These are phyloP conservation scores for Aspergillus cristatus DNA, from an alignment of 495 filamentous ascomycete genomes.

Conservation along the genomic window DNA sequence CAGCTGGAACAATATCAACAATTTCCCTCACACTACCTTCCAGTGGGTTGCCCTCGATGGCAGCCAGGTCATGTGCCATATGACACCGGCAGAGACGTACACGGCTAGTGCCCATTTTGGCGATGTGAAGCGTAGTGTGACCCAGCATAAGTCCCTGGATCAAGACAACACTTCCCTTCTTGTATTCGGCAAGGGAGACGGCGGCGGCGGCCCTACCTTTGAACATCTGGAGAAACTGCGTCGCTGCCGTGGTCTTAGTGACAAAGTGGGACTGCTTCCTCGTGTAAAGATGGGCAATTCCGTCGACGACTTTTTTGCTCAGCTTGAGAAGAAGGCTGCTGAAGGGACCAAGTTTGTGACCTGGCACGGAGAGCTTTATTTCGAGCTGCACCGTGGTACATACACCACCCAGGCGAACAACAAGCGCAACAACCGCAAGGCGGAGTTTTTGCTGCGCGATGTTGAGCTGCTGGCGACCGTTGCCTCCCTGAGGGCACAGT, in stretches of 20 bases:
- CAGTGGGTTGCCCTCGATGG: constrained; percentile 95
- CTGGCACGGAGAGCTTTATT: constrained; percentile 97
- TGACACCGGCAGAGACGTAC: constrained; percentile 90
- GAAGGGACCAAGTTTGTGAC: constrained; percentile 76
- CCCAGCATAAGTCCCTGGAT: constrained; percentile 92
- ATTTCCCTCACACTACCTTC: constrained; percentile 96
- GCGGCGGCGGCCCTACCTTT: constrained; percentile 91
- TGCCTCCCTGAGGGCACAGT: constrained; percentile 63
- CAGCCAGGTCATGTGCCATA: constrained; percentile 93
- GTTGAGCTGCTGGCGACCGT: constrained; percentile 83
- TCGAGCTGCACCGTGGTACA: constrained; percentile 91
- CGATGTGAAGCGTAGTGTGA: constrained; percentile 81
- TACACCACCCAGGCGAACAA: constrained; percentile 98
- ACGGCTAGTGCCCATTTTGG: constrained; percentile 93
- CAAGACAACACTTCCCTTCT: constrained; percentile 80
- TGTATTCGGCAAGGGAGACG: constrained; percentile 93
- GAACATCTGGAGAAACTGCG: constrained; percentile 90
- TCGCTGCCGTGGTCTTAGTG: constrained; percentile 87
- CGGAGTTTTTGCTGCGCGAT: constrained; percentile 77
- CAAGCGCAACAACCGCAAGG: constrained; percentile 82
- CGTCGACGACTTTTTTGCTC: constrained; percentile 93
- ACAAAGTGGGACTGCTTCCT: constrained; percentile 73
- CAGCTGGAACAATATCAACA: constrained; percentile 97
- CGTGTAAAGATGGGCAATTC: constrained; percentile 83
- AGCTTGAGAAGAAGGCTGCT: constrained; percentile 60